These are phyloP conservation scores for Spongospora subterranea DNA, from an alignment of 208 protist genomes.

Conservation along the genomic window DNA sequence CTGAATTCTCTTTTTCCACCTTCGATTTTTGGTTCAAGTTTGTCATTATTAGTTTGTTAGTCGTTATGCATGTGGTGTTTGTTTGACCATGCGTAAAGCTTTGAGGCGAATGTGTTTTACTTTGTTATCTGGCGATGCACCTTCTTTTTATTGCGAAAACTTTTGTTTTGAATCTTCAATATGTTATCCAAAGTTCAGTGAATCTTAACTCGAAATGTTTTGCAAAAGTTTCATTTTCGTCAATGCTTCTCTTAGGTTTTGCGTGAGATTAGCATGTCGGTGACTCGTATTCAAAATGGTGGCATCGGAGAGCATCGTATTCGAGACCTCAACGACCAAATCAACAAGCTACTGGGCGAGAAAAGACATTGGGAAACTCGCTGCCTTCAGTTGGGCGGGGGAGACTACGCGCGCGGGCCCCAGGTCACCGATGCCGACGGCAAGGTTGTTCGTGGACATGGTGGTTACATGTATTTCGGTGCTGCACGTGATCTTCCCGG, in stretches of 20 bases:
- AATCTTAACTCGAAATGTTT: neutral
- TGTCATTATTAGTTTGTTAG: neutral
- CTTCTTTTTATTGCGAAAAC: neutral
- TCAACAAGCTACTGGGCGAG: conserved; percentile 84
- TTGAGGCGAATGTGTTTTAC: too few species aligned
- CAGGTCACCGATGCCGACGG: conserved; percentile 65
- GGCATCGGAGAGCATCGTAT: conserved; percentile 81
- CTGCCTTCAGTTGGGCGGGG: conserved; percentile 81
- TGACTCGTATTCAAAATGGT: conserved; percentile 78
- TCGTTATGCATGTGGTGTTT: too few species aligned
- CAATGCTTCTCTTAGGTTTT: conserved; percentile 75
- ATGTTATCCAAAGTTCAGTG: neutral
- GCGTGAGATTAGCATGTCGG: conserved; percentile 76
- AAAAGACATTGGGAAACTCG: conserved; percentile 84
- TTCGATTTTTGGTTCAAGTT: neutral
- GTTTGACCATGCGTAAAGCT: too few species aligned
- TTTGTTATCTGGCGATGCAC: too few species aligned
- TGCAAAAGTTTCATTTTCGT: neutral
- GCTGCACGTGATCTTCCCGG: conserved; percentile 82
- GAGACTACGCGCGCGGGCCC: conserved; percentile 72
- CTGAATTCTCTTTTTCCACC: neutral
- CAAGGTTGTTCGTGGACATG: conserved; percentile 36
- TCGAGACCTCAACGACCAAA: conserved; percentile 85
- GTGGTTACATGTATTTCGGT: conserved; percentile 82
- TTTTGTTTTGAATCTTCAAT: neutral